Conservation (phyloP, 2,329 filamentous ascomycete species). For the Neoarthrinium moseri region DNA sequence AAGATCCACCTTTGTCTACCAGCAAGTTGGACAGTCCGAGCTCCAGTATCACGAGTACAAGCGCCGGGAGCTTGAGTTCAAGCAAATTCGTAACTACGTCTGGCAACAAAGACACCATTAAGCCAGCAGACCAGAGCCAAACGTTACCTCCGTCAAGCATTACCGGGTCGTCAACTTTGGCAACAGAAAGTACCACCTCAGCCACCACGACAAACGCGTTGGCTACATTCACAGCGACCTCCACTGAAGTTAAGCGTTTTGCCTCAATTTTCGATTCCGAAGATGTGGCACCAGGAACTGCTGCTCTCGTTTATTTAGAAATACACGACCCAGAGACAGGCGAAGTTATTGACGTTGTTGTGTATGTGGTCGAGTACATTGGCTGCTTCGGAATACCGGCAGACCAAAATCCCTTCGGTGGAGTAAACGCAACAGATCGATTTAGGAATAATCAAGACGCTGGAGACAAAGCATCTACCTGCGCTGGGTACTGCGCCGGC, state of each 20-base stretch:
- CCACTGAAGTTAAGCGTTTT: not conserved
- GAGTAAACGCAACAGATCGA: not conserved
- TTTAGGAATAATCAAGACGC: not conserved
- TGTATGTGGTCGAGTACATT: not conserved
- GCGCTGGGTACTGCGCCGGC: conserved; percentile 1
- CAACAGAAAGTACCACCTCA: not conserved
- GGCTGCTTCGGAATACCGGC: not conserved
- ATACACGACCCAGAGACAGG: not conserved
- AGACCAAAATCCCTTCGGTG: not conserved
- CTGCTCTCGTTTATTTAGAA: not conserved
- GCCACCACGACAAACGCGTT: not conserved
- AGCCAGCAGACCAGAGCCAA: no score
- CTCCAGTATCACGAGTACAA: no score
- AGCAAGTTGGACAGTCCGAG: not conserved
- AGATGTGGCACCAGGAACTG: not conserved
- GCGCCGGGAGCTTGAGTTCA: not conserved
- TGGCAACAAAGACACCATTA: no score
- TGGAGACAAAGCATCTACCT: not conserved
- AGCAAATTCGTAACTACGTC: no score
- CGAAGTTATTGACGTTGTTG: not conserved
- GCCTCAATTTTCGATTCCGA: not conserved
- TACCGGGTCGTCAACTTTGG: no score
- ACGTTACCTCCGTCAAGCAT: no score
- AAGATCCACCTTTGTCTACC: no score
- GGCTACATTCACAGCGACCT: not conserved